Conservation (phyloP, 2,329 filamentous ascomycete species). For the Rutstroemia sp. region DNA sequence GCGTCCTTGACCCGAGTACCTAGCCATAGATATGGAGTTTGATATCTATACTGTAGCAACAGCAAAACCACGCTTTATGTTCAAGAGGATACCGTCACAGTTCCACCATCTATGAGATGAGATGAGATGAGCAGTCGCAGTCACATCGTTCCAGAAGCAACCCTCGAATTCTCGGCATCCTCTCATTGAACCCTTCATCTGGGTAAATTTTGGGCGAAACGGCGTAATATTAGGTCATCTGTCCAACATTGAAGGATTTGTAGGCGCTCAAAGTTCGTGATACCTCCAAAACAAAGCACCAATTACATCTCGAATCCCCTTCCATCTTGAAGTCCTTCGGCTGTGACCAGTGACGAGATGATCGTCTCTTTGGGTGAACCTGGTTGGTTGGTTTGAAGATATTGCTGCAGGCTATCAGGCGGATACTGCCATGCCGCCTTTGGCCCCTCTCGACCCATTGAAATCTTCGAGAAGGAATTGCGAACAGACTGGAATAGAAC, state of each 20-base stretch:
- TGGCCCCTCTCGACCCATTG: background rate
- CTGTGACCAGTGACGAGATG: constrained; percentile 1
- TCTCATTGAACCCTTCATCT: background rate
- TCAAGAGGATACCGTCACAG: background rate
- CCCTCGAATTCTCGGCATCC: background rate
- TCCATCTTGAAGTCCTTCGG: background rate
- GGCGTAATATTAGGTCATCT: background rate
- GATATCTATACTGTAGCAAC: no score
- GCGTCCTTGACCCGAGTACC: no score
- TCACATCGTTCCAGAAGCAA: background rate
- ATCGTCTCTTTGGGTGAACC: background rate
- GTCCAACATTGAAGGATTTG: background rate
- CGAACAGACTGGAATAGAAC: no score
- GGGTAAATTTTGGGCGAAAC: background rate
- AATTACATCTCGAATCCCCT: background rate
- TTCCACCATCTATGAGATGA: background rate
- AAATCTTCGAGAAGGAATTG: no score
- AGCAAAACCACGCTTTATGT: no score
- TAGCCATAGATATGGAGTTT: no score
- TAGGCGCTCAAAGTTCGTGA: background rate
- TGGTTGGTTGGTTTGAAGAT: constrained; percentile 2
- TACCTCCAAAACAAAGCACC: background rate
- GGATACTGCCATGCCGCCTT: constrained; percentile 1
- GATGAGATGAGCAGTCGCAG: background rate
- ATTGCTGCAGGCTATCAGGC: background rate